phyloP scores from a whole-genome alignment of 129 eudicot species.

The Daucus carota region DH1_v3.0 NC_030388.2:5753001-5753500 shows the following conservation, averaged over 20 bases:
- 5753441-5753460: neutral
- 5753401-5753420: neutral
- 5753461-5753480: conserved; percentile 59
- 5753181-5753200: neutral
- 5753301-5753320: too few species aligned
- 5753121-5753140: too few species aligned
- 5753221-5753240: neutral
- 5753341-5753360: neutral
- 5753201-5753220: neutral
- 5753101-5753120: too few species aligned
- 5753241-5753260: neutral
- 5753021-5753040: too few species aligned
- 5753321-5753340: neutral
- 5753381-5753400: neutral
- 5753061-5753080: too few species aligned
- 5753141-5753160: too few species aligned
- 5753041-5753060: too few species aligned
- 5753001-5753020: too few species aligned
- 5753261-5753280: neutral
- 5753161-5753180: neutral
- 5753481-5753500: conserved; percentile 63
- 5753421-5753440: neutral
- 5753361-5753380: neutral
- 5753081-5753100: too few species aligned
- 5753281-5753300: neutral